Conservation (phyloP, 176 grass and related monocot genomes). For the Lolium multiflorum region DNA sequence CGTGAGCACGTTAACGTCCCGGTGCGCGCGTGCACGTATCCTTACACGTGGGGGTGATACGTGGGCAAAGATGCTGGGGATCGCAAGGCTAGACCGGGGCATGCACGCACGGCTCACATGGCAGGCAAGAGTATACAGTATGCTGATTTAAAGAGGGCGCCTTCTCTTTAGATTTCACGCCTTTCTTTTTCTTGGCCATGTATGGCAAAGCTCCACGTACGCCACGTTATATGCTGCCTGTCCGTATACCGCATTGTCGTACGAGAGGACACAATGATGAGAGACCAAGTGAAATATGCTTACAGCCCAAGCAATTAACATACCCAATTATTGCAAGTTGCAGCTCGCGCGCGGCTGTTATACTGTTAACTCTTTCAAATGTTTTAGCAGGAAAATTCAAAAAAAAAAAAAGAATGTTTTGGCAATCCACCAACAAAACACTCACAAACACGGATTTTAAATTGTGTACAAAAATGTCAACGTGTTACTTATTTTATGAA, state of each 20-base stretch:
- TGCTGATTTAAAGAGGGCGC: not conserved
- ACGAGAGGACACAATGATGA: constrained; percentile 6
- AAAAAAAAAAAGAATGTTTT: too few relatives aligned
- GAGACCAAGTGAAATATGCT: constrained; percentile 25
- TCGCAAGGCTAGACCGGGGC: not conserved
- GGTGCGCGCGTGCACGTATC: not conserved
- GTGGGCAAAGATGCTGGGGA: not conserved
- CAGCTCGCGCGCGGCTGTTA: too few relatives aligned
- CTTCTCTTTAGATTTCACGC: not conserved
- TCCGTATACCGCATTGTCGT: not conserved
- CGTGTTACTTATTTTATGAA: too few relatives aligned
- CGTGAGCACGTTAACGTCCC: not conserved
- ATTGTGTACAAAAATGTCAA: too few relatives aligned
- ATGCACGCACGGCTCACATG: constrained; percentile 44
- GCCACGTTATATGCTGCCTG: not conserved
- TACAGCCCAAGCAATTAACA: constrained; percentile 36
- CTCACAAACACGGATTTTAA: too few relatives aligned
- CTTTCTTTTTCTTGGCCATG: not conserved
- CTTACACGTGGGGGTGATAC: constrained; percentile 15
- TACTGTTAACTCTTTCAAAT: too few relatives aligned
- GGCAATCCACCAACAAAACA: too few relatives aligned
- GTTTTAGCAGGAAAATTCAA: too few relatives aligned
- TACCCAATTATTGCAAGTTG: too few relatives aligned
- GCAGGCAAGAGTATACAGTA: constrained; percentile 14
- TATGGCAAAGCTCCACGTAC: not conserved